These are phyloP conservation scores for Chalaropsis ovoidea DNA, from an alignment of 2,329 filamentous ascomycete species.

Conservation along the genomic window DNA sequence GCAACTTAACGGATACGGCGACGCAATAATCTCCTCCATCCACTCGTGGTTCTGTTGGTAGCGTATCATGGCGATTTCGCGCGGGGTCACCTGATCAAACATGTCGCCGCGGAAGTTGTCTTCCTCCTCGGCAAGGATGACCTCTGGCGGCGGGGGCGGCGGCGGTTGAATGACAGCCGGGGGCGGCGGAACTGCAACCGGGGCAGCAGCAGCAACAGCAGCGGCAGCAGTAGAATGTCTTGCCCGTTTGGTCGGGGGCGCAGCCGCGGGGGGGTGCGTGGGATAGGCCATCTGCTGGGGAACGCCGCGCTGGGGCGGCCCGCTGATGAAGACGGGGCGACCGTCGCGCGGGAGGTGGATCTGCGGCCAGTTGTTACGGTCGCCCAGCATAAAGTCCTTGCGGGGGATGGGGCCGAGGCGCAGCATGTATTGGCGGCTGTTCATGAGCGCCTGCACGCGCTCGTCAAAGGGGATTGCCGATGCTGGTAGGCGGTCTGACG, in stretches of 20 bases:
- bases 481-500: conserved; percentile 60
- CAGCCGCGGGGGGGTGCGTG: conserved; percentile 38
- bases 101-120: conserved; percentile 78
- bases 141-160: conserved; percentile 35
- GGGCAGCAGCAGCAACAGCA: conserved; percentile 31
- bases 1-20: conserved; percentile 73
- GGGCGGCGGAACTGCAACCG: conserved; percentile 23
- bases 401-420: conserved; percentile 70
- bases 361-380: conserved; percentile 80
- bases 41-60: conserved; percentile 96
- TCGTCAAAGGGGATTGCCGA: conserved; percentile 55
- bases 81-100: conserved; percentile 78
- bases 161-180: conserved; percentile 26
- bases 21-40: conserved; percentile 96
- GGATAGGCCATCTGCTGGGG: conserved; percentile 56
- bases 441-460: conserved; percentile 50
- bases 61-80: conserved; percentile 75
- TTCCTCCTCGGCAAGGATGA: conserved; percentile 71
- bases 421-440: conserved; percentile 55
- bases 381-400: conserved; percentile 90
- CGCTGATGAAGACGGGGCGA: conserved; percentile 42
- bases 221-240: conserved; percentile 38
- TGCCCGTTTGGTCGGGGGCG: conserved; percentile 47
- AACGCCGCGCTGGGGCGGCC: conserved; percentile 39
- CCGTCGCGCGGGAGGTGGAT: conserved; percentile 58